phyloP scores from a whole-genome alignment of 345 rosid genomes.

The Moricandia moricandioides region DNA sequence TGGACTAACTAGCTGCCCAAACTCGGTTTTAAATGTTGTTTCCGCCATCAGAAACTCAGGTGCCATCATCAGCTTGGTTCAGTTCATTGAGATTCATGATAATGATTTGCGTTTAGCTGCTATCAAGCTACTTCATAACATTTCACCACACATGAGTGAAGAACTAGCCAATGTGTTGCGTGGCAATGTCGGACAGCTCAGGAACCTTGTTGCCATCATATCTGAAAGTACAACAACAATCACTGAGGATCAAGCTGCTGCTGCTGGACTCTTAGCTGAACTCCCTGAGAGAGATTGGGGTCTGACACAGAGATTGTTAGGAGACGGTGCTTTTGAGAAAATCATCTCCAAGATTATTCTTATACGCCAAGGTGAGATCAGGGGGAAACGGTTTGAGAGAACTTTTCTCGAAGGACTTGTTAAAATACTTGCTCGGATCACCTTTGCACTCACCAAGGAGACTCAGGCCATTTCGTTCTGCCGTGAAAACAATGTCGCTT shows the following conservation, averaged over 20 bases:
- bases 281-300: constrained; percentile 94
- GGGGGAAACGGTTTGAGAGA: constrained; percentile 71
- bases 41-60: constrained; percentile 89
- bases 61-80: constrained; percentile 90
- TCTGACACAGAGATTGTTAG: constrained; percentile 79
- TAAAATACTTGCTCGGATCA: constrained; percentile 68
- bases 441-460: constrained; percentile 72
- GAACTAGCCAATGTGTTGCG: constrained; percentile 78
- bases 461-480: constrained; percentile 60
- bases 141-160: constrained; percentile 80
- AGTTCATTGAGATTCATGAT: constrained; percentile 73
- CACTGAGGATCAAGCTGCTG: constrained; percentile 88
- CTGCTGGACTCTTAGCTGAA: constrained; percentile 86
- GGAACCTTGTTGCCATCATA: constrained; percentile 61
- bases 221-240: constrained; percentile 56
- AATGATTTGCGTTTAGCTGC: constrained; percentile 67
- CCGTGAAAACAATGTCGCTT: constrained; percentile 59
- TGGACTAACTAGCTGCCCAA: constrained; percentile 72
- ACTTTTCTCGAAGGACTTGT: constrained; percentile 83
- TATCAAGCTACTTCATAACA: constrained; percentile 78
- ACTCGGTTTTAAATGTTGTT: constrained; percentile 68
- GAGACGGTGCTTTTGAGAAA: constrained; percentile 65
- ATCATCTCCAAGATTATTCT: constrained; percentile 51
- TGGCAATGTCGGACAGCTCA: constrained; percentile 80
- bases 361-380: constrained; percentile 69